Evolutionary conservation across 2,329 filamentous ascomycete genomes (phyloP), one percentile per base, ranked within the genome.

Genomic region (Aphanocladium album): DNA sequence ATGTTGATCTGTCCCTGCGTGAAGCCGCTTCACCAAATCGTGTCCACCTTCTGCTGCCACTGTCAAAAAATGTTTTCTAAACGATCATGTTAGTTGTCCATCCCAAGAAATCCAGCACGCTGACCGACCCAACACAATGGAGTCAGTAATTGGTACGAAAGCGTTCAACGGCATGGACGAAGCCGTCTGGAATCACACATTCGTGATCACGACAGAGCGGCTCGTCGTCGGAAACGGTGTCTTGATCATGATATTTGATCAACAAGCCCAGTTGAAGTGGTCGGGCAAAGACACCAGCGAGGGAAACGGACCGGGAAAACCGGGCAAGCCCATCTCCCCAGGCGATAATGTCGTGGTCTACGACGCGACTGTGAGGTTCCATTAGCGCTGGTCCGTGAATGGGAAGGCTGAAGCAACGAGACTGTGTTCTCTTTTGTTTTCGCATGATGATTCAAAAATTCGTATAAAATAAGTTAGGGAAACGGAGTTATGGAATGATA

Each of bases 131-230:
- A 56, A 39, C n/a, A 39, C 54, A 49, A 49, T 57, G 54, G 54
- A 47, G 5, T 3, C 35, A 41, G 5, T 21, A 1, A 17, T 41
- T 16, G 56, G 47, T 17, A 37, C 37, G 23, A 51, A 43, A 17
- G 56, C 56, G 19, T 27, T 30, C n/a, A 41, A 49, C 47, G 56
- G 56, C 25, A 52, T 52, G 12, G 56, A 59, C 37, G 56, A 52
- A 17, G 33, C 51, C 47, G 35, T 59, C 35, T 59, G 46, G 46
- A 59, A 59, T 37, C 47, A 51, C 47, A 59, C 56, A n/a, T 59
- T 59, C 33, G 19, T 33, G 8, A 39, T 52, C 7, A 52, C 47
- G n/a, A 45, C 35, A 5, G n/a, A 59, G 19, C 23, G 25, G 9
- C 35, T 52, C 16, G 56, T 59, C 7, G 47, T 52, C 37, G 56